phyloP scores from a whole-genome alignment of 2,329 filamentous ascomycete genomes.

The Penicillium sclerotiorum region DNA sequence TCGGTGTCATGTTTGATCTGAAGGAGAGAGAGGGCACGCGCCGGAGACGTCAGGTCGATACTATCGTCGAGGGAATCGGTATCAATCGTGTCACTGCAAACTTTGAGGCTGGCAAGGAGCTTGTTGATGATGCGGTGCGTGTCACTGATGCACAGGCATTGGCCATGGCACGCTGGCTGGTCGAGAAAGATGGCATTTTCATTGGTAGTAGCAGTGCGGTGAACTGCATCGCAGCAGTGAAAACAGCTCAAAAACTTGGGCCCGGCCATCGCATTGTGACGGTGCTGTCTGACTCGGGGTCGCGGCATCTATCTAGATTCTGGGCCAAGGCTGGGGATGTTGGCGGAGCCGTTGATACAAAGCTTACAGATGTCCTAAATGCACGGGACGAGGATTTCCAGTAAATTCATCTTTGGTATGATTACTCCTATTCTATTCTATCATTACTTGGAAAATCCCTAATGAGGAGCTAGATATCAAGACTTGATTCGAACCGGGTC shows the following conservation, averaged over 20 bases:
- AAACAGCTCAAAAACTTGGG: constrained; percentile 49
- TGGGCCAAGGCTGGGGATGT: constrained; percentile 53
- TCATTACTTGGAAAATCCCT: too few relatives aligned
- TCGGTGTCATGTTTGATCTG: constrained; percentile 91
- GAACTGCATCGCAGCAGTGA: constrained; percentile 68
- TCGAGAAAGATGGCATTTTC: constrained; percentile 94
- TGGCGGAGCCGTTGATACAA: constrained; percentile 48
- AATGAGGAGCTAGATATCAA: too few relatives aligned
- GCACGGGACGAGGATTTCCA: constrained; percentile 36
- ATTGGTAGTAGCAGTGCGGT: constrained; percentile 94
- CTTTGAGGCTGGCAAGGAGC: constrained; percentile 80
- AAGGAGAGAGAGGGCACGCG: constrained; percentile 91
- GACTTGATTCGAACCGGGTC: background rate
- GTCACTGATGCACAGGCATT: constrained; percentile 88
- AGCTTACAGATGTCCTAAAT: constrained; percentile 50
- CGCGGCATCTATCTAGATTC: constrained; percentile 55
- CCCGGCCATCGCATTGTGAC: constrained; percentile 54
- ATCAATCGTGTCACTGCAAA: constrained; percentile 94
- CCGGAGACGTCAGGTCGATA: constrained; percentile 87
- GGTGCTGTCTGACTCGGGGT: constrained; percentile 54
- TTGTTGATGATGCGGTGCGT: constrained; percentile 87
- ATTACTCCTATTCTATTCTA: too few relatives aligned
- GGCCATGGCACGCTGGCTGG: constrained; percentile 93
- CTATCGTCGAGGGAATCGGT: constrained; percentile 92
- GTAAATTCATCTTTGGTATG: constrained; percentile 24